Conservation (phyloP, 352 stramenopile species). For the Phytophthora sp. region DNA sequence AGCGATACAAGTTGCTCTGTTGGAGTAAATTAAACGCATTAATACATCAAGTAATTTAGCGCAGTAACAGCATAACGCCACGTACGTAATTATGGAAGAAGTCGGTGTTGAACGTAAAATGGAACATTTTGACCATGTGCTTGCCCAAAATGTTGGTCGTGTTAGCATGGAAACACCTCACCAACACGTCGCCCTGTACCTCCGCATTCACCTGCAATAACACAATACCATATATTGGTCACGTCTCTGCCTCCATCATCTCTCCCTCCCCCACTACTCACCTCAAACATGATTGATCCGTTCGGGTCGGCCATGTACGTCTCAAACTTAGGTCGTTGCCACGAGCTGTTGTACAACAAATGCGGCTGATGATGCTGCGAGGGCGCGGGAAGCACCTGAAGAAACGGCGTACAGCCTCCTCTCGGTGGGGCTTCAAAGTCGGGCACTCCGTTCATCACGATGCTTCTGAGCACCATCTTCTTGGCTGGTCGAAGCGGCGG, state of each 20-base stretch:
- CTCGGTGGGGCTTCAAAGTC: conserved; percentile 73
- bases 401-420: conserved; percentile 65
- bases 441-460: conserved; percentile 76
- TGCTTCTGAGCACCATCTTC: conserved; percentile 60
- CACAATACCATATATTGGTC: neutral
- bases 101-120: conserved; percentile 87
- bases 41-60: neutral
- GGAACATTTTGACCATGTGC: conserved; percentile 86
- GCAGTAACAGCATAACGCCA: conserved; percentile 5
- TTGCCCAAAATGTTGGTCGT: conserved; percentile 74
- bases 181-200: conserved; percentile 72
- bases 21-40: neutral
- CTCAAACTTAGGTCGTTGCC: conserved; percentile 68
- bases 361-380: conserved; percentile 64
- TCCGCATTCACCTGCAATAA: conserved; percentile 63
- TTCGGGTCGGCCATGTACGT: conserved; percentile 60
- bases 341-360: conserved; percentile 76
- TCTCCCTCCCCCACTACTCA: neutral
- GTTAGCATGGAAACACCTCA: conserved; percentile 81
- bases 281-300: conserved; percentile 65
- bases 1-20: conserved; percentile 52
- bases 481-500: conserved; percentile 59
- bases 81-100: conserved; percentile 78
- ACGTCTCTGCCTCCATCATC: neutral
- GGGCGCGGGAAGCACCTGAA: conserved; percentile 69